Evolutionary conservation across 2,329 filamentous ascomycete species (phyloP), one percentile per base, ranked within the genome.

Genomic region (Aspergillus tubingensis): DNA sequence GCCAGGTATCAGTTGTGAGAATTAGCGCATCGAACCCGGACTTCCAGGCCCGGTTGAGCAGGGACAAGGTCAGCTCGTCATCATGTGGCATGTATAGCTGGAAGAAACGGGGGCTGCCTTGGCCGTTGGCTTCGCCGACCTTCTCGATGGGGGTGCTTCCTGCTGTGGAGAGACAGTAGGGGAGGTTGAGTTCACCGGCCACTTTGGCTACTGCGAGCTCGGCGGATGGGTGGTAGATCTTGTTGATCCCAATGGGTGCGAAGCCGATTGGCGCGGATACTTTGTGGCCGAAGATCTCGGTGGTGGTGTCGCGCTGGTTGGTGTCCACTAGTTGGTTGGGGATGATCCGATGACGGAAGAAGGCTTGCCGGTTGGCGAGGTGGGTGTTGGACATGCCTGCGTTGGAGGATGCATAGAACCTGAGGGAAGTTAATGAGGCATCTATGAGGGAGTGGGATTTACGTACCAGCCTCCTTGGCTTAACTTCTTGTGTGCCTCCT

Each of bases 71-170:
- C 23, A 88, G 70, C 58, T 84, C 83, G 60, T 88, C 85, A 63
- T 88, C 85, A 58, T 87, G 85, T 2, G 84, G 84, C 82, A 85
- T 83, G 70, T 89, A 89, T 1, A 89, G 76, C 70, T 89, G 86
- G 73, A 83, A 89, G 70, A 86, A 88, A 0, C 86, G 77, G 1
- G 82, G 77, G 10, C 7, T 27, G 25, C 76, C 78, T 0, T 72
- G 66, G 8, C 83, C 84, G 57, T 88, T 87, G 1, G 85, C 85
- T 3, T 69, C 69, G 1, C 77, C 85, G 0, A 88, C 85, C 23
- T 82, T 80, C 68, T 89, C 86, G 53, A 88, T 87, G 0, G 80
- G 73, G 23, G 76, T 80, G 43, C 77, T 82, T 0, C 83, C 84
- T 0, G 86, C 86, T 0, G 86, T 87, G 23, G 80, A 83, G 25